A percentile compares a stretch with the other conserved stretches of the same genome.
These are phyloP conservation scores for Trichosporon sp. DNA, from an alignment of 1,284 basidiomycete species.

Conservation along the genomic window DNA sequence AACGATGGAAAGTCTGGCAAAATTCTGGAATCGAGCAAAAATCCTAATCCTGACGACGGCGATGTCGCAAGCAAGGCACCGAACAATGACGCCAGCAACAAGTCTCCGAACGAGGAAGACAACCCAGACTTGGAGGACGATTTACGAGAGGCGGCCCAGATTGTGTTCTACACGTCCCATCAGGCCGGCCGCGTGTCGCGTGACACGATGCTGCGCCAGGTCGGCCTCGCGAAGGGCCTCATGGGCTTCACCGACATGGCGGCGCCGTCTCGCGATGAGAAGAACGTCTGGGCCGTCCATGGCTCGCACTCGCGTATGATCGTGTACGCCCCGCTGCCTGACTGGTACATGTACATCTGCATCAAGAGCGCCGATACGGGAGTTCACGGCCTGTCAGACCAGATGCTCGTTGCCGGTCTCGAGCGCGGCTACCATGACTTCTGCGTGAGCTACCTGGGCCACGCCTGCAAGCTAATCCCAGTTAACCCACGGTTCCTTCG, in stretches of 20 bases:
- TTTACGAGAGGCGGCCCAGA: conserved; percentile 41
- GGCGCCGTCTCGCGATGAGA: neutral
- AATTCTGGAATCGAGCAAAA: neutral
- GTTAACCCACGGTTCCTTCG: conserved; percentile 34
- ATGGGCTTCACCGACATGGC: conserved; percentile 43
- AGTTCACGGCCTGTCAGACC: conserved; percentile 28
- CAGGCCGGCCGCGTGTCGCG: conserved; percentile 36
- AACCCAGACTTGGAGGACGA: conserved; percentile 43
- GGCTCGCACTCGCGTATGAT: conserved; percentile 32
- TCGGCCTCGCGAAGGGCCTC: conserved; percentile 42
- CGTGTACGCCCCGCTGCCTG: conserved; percentile 34
- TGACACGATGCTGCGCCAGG: conserved; percentile 44
- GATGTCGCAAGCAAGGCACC: neutral
- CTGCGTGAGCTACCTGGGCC: conserved; percentile 27
- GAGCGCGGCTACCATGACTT: conserved; percentile 42
- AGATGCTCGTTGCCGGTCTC: conserved; percentile 32
- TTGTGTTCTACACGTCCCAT: conserved; percentile 43
- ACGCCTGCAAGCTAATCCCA: conserved; percentile 19
- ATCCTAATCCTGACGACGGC: neutral
- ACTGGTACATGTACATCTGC: conserved; percentile 39
- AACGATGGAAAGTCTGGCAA: neutral
- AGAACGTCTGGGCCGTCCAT: conserved; percentile 30
- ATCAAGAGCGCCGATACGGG: conserved; percentile 18
- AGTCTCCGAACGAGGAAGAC: neutral
- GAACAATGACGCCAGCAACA: neutral